Conservation (phyloP, 345 rosid genomes). For the Erysimum cheiranthoides region DNA sequence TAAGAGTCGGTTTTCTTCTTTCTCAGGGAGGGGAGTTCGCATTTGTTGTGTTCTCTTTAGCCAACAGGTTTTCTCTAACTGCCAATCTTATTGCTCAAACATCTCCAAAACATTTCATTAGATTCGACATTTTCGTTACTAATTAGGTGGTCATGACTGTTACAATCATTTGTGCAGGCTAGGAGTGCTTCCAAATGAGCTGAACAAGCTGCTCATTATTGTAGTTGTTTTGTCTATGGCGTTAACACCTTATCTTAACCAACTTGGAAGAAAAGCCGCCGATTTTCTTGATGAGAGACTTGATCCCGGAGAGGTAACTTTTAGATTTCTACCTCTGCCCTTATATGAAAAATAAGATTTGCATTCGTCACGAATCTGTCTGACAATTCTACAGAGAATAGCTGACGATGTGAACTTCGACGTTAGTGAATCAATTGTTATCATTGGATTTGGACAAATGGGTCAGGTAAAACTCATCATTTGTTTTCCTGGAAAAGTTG, state of each 20-base stretch:
- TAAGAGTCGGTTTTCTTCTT: slow-evolving; percentile 87
- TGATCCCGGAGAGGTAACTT: slow-evolving; percentile 40
- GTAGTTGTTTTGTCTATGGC: slow-evolving; percentile 98
- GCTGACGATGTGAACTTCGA: slow-evolving; percentile 65
- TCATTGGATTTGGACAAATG: slow-evolving; percentile 96
- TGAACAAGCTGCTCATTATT: slow-evolving; percentile 94
- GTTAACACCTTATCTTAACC: slow-evolving; percentile 88
- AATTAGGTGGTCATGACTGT: slow-evolving; percentile 20
- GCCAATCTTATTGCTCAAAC: slow-evolving; percentile 23
- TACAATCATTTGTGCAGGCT: slow-evolving; percentile 58
- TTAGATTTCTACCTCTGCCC: background rate
- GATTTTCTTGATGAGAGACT: slow-evolving; percentile 65
- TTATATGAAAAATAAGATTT: slow-evolving; percentile 13
- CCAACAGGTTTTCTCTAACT: slow-evolving; percentile 66
- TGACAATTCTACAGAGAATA: slow-evolving; percentile 54
- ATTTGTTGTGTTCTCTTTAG: slow-evolving; percentile 91
- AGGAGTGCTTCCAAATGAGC: slow-evolving; percentile 97
- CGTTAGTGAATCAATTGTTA: slow-evolving; percentile 83
- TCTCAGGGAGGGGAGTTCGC: slow-evolving; percentile 99
- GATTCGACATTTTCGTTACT: background rate
- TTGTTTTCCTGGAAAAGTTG: background rate
- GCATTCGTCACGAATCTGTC: slow-evolving; percentile 2
- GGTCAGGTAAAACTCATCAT: slow-evolving; percentile 67
- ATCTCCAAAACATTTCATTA: background rate
- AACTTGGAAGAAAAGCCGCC: slow-evolving; percentile 82